phyloP scores from a whole-genome alignment of 148 eudicot genomes.

The Chenopodium suecicum region DNA sequence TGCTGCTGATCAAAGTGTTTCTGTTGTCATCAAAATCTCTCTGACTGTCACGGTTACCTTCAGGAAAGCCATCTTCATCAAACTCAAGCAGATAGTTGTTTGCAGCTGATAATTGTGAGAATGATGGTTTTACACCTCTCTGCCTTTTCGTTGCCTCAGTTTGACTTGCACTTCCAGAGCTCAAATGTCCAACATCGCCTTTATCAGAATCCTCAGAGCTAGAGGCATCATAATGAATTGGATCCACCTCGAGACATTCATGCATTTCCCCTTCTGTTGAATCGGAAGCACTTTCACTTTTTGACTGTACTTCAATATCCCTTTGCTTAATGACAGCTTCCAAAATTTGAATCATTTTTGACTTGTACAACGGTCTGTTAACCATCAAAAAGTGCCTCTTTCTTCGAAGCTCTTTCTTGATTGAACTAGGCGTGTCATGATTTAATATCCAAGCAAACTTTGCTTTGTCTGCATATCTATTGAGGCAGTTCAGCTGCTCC shows the following conservation, averaged over 20 bases:
- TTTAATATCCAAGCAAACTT: slow-evolving; percentile 79
- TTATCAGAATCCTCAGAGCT: slow-evolving; percentile 72
- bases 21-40: slow-evolving; percentile 20
- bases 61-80: slow-evolving; percentile 39
- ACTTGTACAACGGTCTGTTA: slow-evolving; percentile 77
- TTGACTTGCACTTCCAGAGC: slow-evolving; percentile 22
- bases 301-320: slow-evolving; percentile 37
- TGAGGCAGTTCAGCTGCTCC: slow-evolving; percentile 70
- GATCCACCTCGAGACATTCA: slow-evolving; percentile 64
- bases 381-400: slow-evolving; percentile 81
- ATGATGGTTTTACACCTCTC: slow-evolving; percentile 20
- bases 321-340: slow-evolving; percentile 62
- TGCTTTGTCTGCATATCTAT: slow-evolving; percentile 44
- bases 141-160: slow-evolving; percentile 30
- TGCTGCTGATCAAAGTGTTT: slow-evolving; percentile 21
- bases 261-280: slow-evolving; percentile 36
- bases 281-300: slow-evolving; percentile 18
- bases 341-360: slow-evolving; percentile 81
- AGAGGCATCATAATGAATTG: slow-evolving; percentile 43
- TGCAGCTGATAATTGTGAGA: slow-evolving; percentile 33
- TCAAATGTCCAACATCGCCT: slow-evolving; percentile 30
- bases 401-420: slow-evolving; percentile 69
- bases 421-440: slow-evolving; percentile 68
- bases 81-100: slow-evolving; percentile 44
- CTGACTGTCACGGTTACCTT: slow-evolving; percentile 28